Percentiles rank a stretch among this genome's conserved stretches.
Evolutionary conservation across 2,329 filamentous ascomycete genomes (phyloP).

Genomic region (Colletotrichum kahawae): DNA sequence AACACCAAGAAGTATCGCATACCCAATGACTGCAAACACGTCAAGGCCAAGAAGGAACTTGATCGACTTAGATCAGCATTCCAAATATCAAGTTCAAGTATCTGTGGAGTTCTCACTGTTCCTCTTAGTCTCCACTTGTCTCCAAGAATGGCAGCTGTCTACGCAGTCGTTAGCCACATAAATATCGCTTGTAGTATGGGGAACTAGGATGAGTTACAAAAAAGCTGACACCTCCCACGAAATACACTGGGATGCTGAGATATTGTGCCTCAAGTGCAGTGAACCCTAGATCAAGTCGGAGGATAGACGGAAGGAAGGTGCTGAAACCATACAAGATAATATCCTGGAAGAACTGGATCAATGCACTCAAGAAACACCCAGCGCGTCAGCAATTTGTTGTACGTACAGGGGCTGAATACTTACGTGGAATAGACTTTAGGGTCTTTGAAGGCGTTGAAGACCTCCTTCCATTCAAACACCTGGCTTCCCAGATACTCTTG

Average conservation of each 20-base stretch:
- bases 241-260: slow-evolving; percentile 60
- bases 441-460: slow-evolving; percentile 51
- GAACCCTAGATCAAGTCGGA: slow-evolving; percentile 53
- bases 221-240: slow-evolving; percentile 51
- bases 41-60: slow-evolving; percentile 38
- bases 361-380: slow-evolving; percentile 23
- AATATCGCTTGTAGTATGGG: not conserved
- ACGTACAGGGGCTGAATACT: not conserved
- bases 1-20: slow-evolving; percentile 49
- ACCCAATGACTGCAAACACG: slow-evolving; percentile 50
- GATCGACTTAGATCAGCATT: not conserved
- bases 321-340: slow-evolving; percentile 59
- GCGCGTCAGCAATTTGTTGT: not conserved
- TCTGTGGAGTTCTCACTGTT: not conserved
- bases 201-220: slow-evolving; percentile 28
- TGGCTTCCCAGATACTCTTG: slow-evolving; percentile 52
- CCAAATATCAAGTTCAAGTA: not conserved
- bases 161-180: not conserved
- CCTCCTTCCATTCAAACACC: slow-evolving; percentile 54
- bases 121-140: not conserved
- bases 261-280: slow-evolving; percentile 53
- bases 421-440: slow-evolving; percentile 55
- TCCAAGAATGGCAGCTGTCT: not conserved
- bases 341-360: slow-evolving; percentile 57
- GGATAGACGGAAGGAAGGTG: slow-evolving; percentile 61